Evolutionary conservation across 2,329 filamentous ascomycete genomes (phyloP).

Genomic region (Xylaria sp.): DNA sequence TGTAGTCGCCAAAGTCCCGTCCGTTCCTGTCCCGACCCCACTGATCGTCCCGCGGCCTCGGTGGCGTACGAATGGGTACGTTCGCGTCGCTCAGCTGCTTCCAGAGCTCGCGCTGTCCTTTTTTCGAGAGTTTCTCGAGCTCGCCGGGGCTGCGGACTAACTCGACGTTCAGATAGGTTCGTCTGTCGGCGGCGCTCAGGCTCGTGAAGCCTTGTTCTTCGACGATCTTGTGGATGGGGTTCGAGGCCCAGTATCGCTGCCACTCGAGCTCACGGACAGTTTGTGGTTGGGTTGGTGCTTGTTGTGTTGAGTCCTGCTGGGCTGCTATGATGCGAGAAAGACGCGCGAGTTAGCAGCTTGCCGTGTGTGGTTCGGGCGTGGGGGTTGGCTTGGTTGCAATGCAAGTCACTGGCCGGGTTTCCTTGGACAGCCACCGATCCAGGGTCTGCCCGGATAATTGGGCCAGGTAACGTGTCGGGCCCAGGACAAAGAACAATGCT

Average conservation of each 20-base stretch:
- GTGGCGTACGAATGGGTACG: constrained; percentile 44
- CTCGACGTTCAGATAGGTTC: constrained; percentile 44
- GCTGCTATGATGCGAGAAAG: constrained; percentile 18
- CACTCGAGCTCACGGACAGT: constrained; percentile 46
- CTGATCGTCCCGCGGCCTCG: constrained; percentile 27
- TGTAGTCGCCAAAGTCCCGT: constrained; percentile 45
- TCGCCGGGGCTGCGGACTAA: constrained; percentile 40
- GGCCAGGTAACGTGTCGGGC: not conserved
- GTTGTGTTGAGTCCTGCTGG: constrained; percentile 25
- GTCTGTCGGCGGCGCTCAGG: constrained; percentile 44
- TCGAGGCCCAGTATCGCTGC: constrained; percentile 45
- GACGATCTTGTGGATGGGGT: constrained; percentile 43
- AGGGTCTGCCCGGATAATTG: constrained; percentile 7
- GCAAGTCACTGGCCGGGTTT: not conserved
- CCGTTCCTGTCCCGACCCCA: constrained; percentile 51
- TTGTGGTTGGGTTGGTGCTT: constrained; percentile 32
- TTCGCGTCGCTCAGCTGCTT: constrained; percentile 49
- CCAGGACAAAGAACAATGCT: constrained; percentile 15
- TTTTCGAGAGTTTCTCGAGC: constrained; percentile 33
- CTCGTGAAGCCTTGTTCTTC: constrained; percentile 41
- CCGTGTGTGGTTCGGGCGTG: not conserved
- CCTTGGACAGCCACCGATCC: not conserved
- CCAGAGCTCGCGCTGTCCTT: constrained; percentile 41
- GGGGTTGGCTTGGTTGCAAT: not conserved
- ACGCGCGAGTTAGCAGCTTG: constrained; percentile 2